A percentile compares a stretch with the other conserved stretches of the same genome.
phyloP scores from a whole-genome alignment of 805 yeast genomes.

The Metschnikowia drakensbergensis region DNA sequence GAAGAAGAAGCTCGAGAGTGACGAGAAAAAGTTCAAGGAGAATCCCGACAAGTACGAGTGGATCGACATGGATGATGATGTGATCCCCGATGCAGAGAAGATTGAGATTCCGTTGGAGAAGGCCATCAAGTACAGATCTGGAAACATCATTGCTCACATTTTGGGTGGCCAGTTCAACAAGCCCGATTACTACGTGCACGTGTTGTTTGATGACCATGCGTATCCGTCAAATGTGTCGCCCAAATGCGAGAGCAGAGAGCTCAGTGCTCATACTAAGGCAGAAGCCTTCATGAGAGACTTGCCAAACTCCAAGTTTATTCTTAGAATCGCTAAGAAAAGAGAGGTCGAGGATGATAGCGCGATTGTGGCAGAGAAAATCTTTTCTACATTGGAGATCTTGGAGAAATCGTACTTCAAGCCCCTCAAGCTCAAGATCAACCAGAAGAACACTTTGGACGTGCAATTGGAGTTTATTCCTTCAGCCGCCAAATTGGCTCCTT shows the following conservation, averaged over 20 bases:
- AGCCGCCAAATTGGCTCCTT: slow-evolving; percentile 46
- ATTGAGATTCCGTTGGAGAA: slow-evolving; percentile 49
- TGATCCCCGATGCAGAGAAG: slow-evolving; percentile 34
- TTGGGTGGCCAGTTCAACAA: slow-evolving; percentile 46
- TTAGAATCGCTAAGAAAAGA: slow-evolving; percentile 55
- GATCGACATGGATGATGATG: slow-evolving; percentile 45
- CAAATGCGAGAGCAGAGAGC: slow-evolving; percentile 42
- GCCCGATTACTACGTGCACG: slow-evolving; percentile 51
- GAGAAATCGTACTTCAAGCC: slow-evolving; percentile 47
- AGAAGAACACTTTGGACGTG: slow-evolving; percentile 37
- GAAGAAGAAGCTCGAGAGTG: slow-evolving; percentile 43
- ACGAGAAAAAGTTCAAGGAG: slow-evolving; percentile 50
- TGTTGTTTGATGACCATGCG: slow-evolving; percentile 60
- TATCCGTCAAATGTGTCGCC: slow-evolving; percentile 56
- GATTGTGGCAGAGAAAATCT: slow-evolving; percentile 47
- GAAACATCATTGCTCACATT: slow-evolving; percentile 56
- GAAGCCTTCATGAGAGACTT: slow-evolving; percentile 69
- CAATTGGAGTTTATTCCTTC: slow-evolving; percentile 63
- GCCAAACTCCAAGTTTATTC: slow-evolving; percentile 51
- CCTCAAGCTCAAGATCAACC: slow-evolving; percentile 40
- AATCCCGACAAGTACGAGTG: slow-evolving; percentile 64
- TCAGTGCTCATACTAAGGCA: slow-evolving; percentile 46
- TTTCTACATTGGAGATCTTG: slow-evolving; percentile 53
- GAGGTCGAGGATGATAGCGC: slow-evolving; percentile 47
- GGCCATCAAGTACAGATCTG: slow-evolving; percentile 54